phyloP scores from a whole-genome alignment of 192 early-diverging fungal genomes.

The Gaertneriomyces semiglobifer region DNA sequence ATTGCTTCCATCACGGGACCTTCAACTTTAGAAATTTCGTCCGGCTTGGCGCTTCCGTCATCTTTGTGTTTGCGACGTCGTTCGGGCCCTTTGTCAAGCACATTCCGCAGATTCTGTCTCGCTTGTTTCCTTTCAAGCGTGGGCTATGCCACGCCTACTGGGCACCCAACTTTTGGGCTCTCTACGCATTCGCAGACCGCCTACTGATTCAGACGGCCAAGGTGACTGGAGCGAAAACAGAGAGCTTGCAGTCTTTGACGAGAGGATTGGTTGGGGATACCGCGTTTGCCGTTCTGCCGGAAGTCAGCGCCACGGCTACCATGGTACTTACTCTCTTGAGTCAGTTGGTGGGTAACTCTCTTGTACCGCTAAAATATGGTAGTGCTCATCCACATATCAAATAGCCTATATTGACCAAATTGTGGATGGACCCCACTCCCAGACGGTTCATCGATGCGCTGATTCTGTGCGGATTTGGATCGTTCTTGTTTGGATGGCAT shows the following conservation, averaged over 20 bases:
- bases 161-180: constrained; percentile 97
- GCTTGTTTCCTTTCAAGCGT: constrained; percentile 95
- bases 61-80: constrained; percentile 70
- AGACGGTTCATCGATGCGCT: constrained; percentile 67
- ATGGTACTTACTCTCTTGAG: constrained; percentile 69
- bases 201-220: constrained; percentile 45
- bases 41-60: constrained; percentile 60
- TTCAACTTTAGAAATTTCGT: constrained; percentile 50
- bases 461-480: constrained; percentile 77
- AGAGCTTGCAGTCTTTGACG: constrained; percentile 56
- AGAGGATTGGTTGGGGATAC: constrained; percentile 90
- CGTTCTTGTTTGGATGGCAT: constrained; percentile 96
- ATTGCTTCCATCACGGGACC: constrained; percentile 59
- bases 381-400: background rate
- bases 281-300: constrained; percentile 74
- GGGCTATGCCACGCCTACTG: constrained; percentile 94
- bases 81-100: constrained; percentile 82
- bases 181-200: constrained; percentile 82
- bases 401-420: constrained; percentile 52
- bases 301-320: constrained; percentile 66
- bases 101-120: constrained; percentile 67
- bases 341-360: constrained; percentile 51
- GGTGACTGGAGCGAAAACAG: background rate
- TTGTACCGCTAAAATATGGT: background rate
- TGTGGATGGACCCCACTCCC: constrained; percentile 56